Evolutionary conservation across 306 rosid genomes (phyloP), one percentile per base, ranked within the genome.

Genomic region (Citrullus colocynthis): DNA sequence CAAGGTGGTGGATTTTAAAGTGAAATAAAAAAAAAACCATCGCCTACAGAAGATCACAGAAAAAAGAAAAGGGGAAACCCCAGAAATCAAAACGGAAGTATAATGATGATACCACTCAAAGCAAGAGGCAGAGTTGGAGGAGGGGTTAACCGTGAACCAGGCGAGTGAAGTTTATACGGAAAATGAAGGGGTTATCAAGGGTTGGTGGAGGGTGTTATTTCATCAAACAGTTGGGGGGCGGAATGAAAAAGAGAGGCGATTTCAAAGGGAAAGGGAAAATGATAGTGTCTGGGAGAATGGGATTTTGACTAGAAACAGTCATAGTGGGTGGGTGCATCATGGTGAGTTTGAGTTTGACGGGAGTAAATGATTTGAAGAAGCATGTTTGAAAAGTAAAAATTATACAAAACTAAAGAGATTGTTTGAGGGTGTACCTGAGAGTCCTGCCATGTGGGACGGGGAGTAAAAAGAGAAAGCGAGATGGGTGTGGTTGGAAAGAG

Each of bases 241-340:
- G 8, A 71, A 28, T 45, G 57, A 71, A 13, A 6, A 71, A 71
- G 6, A 15, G 41, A 49, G 24, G 4, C 3, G 5, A 5, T 30
- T 73, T 48, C 44, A 73, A 30, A 30, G 3, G 32, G 60, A 49
- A 28, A 24, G 17, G 61, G 20, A 17, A 70, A 16, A 28, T 15
- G 60, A 72, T 49, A 8, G 28, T 48, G 77, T 49, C 9, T 73
- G 59, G 59, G 61, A 48, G n/a, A 55, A 11, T 3, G 60, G 32
- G 77, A 51, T 51, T 48, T 73, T 73, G 77, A 73, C 77, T 37
- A 73, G 61, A 73, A 73, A 73, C 61, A 51, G 77, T 73, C 28
- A 21, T 52, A 5, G 57, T 15, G 16, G 41, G 61, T 16, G 15
- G 75, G 57, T 36, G 6, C 39, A 4, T 11, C 49, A 44, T 44